Conservation (phyloP, 208 protist species). For the Wallacemonas rigidus region DNA sequence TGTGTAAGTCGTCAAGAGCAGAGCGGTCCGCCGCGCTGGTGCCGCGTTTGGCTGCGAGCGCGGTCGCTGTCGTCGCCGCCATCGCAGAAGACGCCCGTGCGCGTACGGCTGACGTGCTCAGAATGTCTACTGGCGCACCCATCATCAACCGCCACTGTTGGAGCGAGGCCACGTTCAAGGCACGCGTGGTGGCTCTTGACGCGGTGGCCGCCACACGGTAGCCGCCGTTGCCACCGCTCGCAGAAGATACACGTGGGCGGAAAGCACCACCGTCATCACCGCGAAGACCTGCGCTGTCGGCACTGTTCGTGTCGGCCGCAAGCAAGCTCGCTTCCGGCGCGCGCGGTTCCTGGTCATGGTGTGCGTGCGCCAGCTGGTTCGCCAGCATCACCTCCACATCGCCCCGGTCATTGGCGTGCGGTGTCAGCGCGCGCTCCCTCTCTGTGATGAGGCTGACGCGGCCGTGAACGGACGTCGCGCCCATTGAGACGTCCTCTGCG, state of each 20-base stretch:
- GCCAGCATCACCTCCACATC: slow-evolving; percentile 15
- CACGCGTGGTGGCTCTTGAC: slow-evolving; percentile 58
- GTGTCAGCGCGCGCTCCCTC: background rate
- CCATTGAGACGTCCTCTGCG: background rate
- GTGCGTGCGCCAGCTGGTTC: slow-evolving; percentile 9
- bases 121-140: slow-evolving; percentile 23
- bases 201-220: background rate
- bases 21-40: background rate
- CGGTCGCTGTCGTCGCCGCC: background rate
- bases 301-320: slow-evolving; percentile 2
- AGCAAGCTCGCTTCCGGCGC: background rate
- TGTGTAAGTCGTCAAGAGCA: background rate
- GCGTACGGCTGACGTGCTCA: background rate
- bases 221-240: background rate
- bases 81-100: slow-evolving; percentile 1
- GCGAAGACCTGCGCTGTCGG: background rate
- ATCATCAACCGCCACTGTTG: slow-evolving; percentile 61
- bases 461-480: slow-evolving; percentile 13
- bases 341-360: background rate
- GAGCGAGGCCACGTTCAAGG: slow-evolving; percentile 63
- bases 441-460: slow-evolving; percentile 1
- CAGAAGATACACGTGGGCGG: too few species aligned
- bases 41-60: background rate
- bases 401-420: slow-evolving; percentile 14
- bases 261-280: too few species aligned